These are phyloP conservation scores for Dovyalis caffra DNA, from an alignment of 345 rosid genomes.

Conservation along the genomic window DNA sequence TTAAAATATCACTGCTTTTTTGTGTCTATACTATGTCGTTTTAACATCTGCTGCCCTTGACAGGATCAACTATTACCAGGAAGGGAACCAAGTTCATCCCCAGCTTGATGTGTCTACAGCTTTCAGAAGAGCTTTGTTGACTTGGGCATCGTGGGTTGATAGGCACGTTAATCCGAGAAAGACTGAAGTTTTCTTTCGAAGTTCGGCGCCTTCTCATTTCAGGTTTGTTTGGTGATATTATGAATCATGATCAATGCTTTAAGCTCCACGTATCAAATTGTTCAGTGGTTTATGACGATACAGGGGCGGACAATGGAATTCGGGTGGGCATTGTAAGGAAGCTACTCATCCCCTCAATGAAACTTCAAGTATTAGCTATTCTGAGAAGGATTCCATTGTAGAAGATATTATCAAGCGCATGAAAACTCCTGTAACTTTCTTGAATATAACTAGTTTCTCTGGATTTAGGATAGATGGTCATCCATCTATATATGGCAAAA, in stretches of 20 bases:
- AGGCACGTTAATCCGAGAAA: slow-evolving; percentile 54
- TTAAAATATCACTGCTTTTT: neutral
- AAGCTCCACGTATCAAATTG: neutral
- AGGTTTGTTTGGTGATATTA: slow-evolving; percentile 45
- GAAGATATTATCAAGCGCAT: slow-evolving; percentile 59
- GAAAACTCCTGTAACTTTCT: slow-evolving; percentile 63
- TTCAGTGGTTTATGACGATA: slow-evolving; percentile 7
- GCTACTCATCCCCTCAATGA: slow-evolving; percentile 54
- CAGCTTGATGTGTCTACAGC: slow-evolving; percentile 69
- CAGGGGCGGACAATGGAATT: slow-evolving; percentile 90
- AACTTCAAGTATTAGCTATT: slow-evolving; percentile 28
- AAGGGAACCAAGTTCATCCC: slow-evolving; percentile 65
- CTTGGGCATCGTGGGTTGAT: slow-evolving; percentile 95
- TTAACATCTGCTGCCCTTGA: neutral
- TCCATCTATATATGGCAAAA: slow-evolving; percentile 64
- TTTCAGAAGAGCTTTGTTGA: slow-evolving; percentile 68
- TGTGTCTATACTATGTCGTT: neutral
- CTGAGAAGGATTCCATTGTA: slow-evolving; percentile 49
- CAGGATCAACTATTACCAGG: slow-evolving; percentile 94
- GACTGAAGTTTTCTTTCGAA: slow-evolving; percentile 81
- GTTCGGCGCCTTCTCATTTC: slow-evolving; percentile 84
- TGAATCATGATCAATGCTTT: neutral
- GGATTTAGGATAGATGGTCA: slow-evolving; percentile 71
- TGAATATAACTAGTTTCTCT: slow-evolving; percentile 65
- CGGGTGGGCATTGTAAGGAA: slow-evolving; percentile 80